Evolutionary conservation across 768 basidiomycete species (phyloP).

Genomic region (Crepidotus variabilis): DNA sequence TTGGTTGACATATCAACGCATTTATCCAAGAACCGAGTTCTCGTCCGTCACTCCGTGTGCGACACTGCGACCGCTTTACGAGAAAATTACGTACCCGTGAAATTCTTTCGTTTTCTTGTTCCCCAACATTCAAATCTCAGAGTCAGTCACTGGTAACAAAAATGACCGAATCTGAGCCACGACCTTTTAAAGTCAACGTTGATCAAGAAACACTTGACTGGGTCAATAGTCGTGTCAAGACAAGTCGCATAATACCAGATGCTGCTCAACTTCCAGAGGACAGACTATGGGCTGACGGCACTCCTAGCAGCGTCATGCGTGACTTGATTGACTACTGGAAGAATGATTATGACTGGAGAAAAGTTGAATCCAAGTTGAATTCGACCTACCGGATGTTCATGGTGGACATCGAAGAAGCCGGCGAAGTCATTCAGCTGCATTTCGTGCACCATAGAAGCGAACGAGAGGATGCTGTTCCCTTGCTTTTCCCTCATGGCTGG

Average conservation of each 20-base stretch:
- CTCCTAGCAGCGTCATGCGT: constrained; percentile 35
- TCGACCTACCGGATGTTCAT: constrained; percentile 47
- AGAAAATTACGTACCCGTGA: too few species aligned
- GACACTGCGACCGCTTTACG: too few species aligned
- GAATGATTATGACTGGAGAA: constrained; percentile 45
- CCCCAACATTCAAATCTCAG: too few species aligned
- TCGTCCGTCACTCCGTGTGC: too few species aligned
- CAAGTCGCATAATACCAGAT: constrained; percentile 40
- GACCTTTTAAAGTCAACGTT: constrained; percentile 39
- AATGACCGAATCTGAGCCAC: neutral
- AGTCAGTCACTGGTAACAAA: too few species aligned
- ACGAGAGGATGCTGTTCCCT: constrained; percentile 37
- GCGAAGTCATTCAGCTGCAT: constrained; percentile 45
- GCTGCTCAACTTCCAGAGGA: constrained; percentile 34
- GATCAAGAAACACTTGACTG: constrained; percentile 32
- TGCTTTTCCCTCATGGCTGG: constrained; percentile 58
- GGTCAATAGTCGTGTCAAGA: constrained; percentile 39
- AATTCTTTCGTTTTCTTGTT: too few species aligned
- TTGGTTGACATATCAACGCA: too few species aligned
- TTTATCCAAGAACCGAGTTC: too few species aligned
- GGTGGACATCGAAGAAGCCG: constrained; percentile 41
- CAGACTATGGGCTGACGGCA: constrained; percentile 45
- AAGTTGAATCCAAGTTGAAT: constrained; percentile 44
- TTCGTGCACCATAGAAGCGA: constrained; percentile 48
- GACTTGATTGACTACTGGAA: constrained; percentile 45